Evolutionary conservation across 495 filamentous ascomycete species (phyloP).

Genomic region (Penicillium soppii): DNA sequence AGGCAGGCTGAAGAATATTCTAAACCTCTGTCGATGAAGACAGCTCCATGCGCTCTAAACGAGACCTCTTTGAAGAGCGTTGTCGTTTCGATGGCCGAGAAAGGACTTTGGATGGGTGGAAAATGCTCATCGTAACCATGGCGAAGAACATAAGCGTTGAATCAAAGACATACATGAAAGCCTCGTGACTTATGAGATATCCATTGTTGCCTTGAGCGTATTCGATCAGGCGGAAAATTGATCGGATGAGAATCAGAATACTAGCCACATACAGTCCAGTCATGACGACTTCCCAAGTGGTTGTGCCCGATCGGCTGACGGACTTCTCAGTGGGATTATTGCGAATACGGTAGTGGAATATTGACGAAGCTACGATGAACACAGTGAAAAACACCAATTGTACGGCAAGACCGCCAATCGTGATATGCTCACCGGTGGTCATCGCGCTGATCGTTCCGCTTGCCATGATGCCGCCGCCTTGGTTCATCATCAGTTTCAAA

Average conservation of each 20-base stretch:
- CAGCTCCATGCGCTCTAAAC: no score
- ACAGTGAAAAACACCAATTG: conserved; percentile 42
- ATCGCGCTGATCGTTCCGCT: conserved; percentile 7
- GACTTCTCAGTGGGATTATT: conserved; percentile 21
- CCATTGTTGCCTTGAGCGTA: conserved; percentile 55
- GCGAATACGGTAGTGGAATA: conserved; percentile 36
- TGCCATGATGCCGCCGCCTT: conserved; percentile 17
- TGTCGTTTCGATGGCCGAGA: no score
- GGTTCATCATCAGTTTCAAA: neutral
- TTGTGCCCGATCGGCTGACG: conserved; percentile 17
- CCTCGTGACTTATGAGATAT: conserved; percentile 51
- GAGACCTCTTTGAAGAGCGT: no score
- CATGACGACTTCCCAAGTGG: conserved; percentile 21
- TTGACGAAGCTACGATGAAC: conserved; percentile 28
- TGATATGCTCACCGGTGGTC: conserved; percentile 36
- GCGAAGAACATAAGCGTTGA: conserved; percentile 53
- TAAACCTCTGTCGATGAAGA: no score
- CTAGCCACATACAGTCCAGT: conserved; percentile 52
- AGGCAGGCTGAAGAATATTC: no score
- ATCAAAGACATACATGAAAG: conserved; percentile 63
- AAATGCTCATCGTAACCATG: conserved; percentile 47
- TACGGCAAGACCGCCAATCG: conserved; percentile 37
- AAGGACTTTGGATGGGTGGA: conserved; percentile 23
- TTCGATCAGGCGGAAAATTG: conserved; percentile 60
- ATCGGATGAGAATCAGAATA: conserved; percentile 59